These are phyloP conservation scores for Phytopythium cucurbitacearum DNA, from an alignment of 352 stramenopile species.

Conservation along the genomic window DNA sequence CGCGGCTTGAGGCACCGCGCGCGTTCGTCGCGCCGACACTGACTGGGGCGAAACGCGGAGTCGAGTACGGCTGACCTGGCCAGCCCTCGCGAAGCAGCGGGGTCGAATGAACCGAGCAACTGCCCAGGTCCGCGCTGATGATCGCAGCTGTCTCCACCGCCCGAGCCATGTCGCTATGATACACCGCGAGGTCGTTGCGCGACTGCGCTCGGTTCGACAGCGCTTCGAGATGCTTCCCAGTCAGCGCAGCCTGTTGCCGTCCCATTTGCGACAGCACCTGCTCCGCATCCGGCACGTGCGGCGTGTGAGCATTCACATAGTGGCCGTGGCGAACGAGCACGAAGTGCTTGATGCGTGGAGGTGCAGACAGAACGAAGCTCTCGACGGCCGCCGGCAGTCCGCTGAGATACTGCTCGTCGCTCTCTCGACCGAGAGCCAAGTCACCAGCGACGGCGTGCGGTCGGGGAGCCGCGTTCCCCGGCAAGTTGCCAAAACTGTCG, in stretches of 20 bases:
- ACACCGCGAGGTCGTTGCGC: conserved; percentile 53
- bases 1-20: conserved; percentile 10
- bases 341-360: conserved; percentile 64
- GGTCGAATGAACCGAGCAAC: conserved; percentile 34
- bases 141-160: conserved; percentile 69
- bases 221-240: conserved; percentile 60
- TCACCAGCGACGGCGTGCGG: conserved; percentile 1
- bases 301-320: conserved; percentile 75
- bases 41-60: background rate
- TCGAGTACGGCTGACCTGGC: conserved; percentile 63
- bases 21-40: no score
- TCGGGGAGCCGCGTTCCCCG: background rate
- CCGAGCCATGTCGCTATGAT: conserved; percentile 72
- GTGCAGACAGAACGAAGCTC: conserved; percentile 46
- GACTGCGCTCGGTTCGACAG: conserved; percentile 48
- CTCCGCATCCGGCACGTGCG: conserved; percentile 45
- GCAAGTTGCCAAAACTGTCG: background rate
- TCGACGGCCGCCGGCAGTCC: conserved; percentile 10
- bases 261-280: conserved; percentile 83
- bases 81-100: conserved; percentile 70
- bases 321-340: conserved; percentile 77
- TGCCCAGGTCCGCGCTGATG: conserved; percentile 46
- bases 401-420: no score
- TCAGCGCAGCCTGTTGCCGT: conserved; percentile 62
- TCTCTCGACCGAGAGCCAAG: background rate